Evolutionary conservation across 2,329 filamentous ascomycete genomes (phyloP).

Genomic region (Diplodia seriata): DNA sequence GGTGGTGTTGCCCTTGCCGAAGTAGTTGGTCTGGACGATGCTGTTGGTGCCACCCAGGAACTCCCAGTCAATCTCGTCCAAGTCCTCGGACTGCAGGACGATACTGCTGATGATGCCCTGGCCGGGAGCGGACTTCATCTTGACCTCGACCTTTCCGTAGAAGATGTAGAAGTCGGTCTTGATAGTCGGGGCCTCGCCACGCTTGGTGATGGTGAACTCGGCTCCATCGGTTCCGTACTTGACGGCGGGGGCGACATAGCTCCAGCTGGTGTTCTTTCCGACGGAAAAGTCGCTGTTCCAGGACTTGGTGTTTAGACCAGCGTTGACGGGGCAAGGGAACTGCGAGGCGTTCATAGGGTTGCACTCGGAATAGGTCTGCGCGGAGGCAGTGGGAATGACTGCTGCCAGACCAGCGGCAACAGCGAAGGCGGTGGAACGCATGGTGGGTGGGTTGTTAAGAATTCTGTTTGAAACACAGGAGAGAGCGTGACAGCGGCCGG

Average conservation of each 20-base stretch:
- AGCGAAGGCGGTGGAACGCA: conserved; percentile 24
- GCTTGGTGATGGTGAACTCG: conserved; percentile 58
- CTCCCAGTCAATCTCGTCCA: conserved; percentile 89
- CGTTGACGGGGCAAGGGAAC: conserved; percentile 53
- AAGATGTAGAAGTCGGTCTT: conserved; percentile 84
- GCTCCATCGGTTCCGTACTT: conserved; percentile 55
- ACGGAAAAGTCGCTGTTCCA: conserved; percentile 54
- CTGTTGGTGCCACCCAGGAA: conserved; percentile 73
- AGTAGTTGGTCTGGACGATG: conserved; percentile 75
- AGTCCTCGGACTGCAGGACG: conserved; percentile 81
- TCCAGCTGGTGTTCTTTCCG: conserved; percentile 50
- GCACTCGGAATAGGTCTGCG: conserved; percentile 56
- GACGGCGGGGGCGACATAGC: conserved; percentile 51
- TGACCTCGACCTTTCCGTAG: conserved; percentile 79
- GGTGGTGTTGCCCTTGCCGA: conserved; percentile 73
- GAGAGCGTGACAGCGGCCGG: conserved; percentile 17
- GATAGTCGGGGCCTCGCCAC: conserved; percentile 67
- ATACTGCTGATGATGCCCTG: conserved; percentile 80
- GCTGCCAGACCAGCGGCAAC: conserved; percentile 34
- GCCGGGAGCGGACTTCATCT: conserved; percentile 77
- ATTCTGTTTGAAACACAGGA: conserved; percentile 7
- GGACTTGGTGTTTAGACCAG: conserved; percentile 48
- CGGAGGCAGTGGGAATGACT: conserved; percentile 41
- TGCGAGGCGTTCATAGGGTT: conserved; percentile 50
- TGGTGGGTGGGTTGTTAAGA: conserved; percentile 4